Evolutionary conservation across 768 basidiomycete genomes (phyloP).

Genomic region (Lentinus brumalis): DNA sequence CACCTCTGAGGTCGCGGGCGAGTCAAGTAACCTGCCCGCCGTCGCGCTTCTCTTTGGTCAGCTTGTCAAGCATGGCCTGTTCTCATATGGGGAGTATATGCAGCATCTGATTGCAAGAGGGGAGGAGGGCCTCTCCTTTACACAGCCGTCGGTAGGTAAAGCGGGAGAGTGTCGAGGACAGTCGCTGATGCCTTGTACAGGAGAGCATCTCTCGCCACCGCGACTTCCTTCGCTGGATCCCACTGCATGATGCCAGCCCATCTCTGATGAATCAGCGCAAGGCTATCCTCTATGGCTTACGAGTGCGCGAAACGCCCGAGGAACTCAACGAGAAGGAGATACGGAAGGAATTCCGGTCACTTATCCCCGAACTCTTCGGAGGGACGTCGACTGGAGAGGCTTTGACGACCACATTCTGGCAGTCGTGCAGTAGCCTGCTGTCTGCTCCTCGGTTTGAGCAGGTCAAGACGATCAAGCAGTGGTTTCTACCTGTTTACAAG

Average conservation of each 20-base stretch:
- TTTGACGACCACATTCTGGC: constrained; percentile 25
- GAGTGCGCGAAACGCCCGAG: constrained; percentile 70
- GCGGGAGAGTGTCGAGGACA: neutral
- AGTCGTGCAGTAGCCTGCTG: constrained; percentile 48
- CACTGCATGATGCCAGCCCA: constrained; percentile 58
- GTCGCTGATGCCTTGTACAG: constrained; percentile 31
- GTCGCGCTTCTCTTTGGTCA: constrained; percentile 72
- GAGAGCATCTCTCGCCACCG: constrained; percentile 61
- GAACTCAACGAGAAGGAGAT: constrained; percentile 71
- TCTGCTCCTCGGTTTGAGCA: constrained; percentile 73
- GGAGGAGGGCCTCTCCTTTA: constrained; percentile 58
- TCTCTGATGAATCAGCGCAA: constrained; percentile 71
- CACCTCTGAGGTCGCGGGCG: constrained; percentile 58
- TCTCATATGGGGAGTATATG: constrained; percentile 75
- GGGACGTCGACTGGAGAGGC: constrained; percentile 32
- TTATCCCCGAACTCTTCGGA: constrained; percentile 70
- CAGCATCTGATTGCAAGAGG: constrained; percentile 82
- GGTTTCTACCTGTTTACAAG: constrained; percentile 72
- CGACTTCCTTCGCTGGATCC: constrained; percentile 71
- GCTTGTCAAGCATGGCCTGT: constrained; percentile 67
- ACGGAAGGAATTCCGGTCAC: constrained; percentile 63
- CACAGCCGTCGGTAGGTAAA: constrained; percentile 37
- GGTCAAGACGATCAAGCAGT: constrained; percentile 65
- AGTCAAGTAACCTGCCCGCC: constrained; percentile 54
- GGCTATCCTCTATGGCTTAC: constrained; percentile 66